These are phyloP conservation scores for Bipolaris oryzae DNA, from an alignment of 2,329 filamentous ascomycete species.

Conservation along the genomic window DNA sequence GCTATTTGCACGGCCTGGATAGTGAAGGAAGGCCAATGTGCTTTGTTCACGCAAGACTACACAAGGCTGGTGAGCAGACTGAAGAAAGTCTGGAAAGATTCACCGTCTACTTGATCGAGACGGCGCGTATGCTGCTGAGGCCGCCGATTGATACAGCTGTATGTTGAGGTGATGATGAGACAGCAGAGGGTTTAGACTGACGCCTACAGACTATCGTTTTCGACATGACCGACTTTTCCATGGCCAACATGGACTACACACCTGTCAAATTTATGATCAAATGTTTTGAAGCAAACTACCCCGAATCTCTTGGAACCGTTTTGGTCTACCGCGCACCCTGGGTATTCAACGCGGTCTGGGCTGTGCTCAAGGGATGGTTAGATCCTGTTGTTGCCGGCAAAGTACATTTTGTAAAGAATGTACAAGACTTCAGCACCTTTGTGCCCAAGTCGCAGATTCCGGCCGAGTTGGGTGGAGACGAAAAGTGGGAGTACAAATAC, in stretches of 20 bases:
- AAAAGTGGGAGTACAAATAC: constrained; percentile 84
- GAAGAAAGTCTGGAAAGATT: constrained; percentile 83
- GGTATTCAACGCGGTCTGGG: constrained; percentile 98
- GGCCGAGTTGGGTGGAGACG: constrained; percentile 83
- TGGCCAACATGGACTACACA: constrained; percentile 98
- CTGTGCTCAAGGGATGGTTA: constrained; percentile 92
- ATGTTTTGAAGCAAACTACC: constrained; percentile 98
- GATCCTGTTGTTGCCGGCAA: constrained; percentile 95
- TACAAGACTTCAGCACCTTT: constrained; percentile 77
- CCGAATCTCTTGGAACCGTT: constrained; percentile 86
- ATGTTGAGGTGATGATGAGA: constrained; percentile 51
- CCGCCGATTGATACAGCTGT: constrained; percentile 90
- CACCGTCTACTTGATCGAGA: constrained; percentile 94
- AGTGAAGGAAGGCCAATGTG: constrained; percentile 86
- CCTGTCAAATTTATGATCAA: constrained; percentile 99
- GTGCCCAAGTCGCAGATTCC: constrained; percentile 74
- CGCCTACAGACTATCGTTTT: constrained; percentile 80
- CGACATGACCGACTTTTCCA: constrained; percentile 91
- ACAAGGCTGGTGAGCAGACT: constrained; percentile 80
- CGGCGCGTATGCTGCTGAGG: constrained; percentile 79
- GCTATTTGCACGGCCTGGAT: constrained; percentile 86
- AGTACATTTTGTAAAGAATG: constrained; percentile 87
- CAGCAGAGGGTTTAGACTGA: constrained; percentile 1
- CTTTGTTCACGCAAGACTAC: constrained; percentile 80
- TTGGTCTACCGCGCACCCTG: constrained; percentile 96